Evolutionary conservation across 495 filamentous ascomycete species (phyloP).

Genomic region (Neurospora cerealis): DNA sequence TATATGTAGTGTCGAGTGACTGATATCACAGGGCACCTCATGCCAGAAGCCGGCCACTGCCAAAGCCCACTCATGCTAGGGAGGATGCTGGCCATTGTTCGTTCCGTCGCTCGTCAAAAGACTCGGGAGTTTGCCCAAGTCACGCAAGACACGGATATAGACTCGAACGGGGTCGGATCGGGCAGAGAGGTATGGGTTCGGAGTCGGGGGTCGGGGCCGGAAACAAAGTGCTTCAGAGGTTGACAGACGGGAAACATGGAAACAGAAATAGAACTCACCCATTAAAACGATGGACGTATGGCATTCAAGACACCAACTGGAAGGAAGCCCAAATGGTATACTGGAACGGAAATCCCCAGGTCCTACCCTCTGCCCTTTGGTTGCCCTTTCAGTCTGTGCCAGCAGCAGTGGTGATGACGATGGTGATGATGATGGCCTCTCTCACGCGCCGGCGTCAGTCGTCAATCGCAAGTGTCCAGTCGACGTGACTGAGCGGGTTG

Average conservation of each 20-base stretch:
- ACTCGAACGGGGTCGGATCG: background rate
- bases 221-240: constrained; percentile 2
- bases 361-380: background rate
- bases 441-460: background rate
- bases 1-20: background rate
- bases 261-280: background rate
- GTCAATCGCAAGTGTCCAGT: background rate
- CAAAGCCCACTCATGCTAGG: background rate
- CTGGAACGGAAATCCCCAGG: background rate
- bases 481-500: background rate
- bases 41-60: background rate
- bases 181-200: background rate
- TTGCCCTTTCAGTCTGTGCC: background rate
- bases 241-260: background rate
- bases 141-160: background rate
- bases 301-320: background rate
- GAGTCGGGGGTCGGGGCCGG: background rate
- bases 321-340: background rate
- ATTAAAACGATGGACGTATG: background rate
- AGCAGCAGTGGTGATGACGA: background rate
- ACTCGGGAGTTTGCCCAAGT: background rate
- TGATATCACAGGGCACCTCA: background rate
- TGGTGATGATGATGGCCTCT: background rate
- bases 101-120: background rate
- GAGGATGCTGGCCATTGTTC: background rate